These are phyloP conservation scores for Scheffersomyces lignicola DNA, from an alignment of 1,139 yeast genomes.

Conservation along the genomic window DNA sequence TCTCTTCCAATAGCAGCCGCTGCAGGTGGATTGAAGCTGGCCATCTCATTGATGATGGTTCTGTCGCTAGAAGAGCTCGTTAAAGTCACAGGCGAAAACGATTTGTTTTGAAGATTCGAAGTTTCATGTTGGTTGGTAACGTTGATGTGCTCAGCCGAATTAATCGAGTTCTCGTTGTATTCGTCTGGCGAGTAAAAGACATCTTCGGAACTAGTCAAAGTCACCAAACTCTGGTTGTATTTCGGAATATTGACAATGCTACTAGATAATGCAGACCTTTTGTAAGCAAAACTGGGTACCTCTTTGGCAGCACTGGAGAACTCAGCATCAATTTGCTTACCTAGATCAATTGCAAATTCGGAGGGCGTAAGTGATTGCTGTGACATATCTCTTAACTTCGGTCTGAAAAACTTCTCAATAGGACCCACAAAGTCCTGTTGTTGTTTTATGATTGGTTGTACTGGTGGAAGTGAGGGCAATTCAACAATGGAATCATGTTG, in stretches of 20 bases:
- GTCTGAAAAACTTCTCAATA: not conserved
- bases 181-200: constrained; percentile 37
- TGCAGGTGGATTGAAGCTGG: not conserved
- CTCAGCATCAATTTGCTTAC: constrained; percentile 26
- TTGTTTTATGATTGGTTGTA: not conserved
- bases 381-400: constrained; percentile 17
- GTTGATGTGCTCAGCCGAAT: not conserved
- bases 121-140: too few species aligned
- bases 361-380: constrained; percentile 31
- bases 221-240: constrained; percentile 10
- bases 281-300: not conserved
- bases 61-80: constrained; percentile 34
- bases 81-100: constrained; percentile 8
- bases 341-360: constrained; percentile 31
- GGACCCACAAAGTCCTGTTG: not conserved
- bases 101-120: not conserved
- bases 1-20: constrained; percentile 7
- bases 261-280: not conserved
- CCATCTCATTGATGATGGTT: constrained; percentile 26
- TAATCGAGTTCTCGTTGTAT: constrained; percentile 6
- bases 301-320: constrained; percentile 12
- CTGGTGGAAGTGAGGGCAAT: not conserved
- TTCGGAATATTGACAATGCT: not conserved
- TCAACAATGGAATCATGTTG: too few species aligned
- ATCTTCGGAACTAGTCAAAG: constrained; percentile 28